These are phyloP conservation scores for Pycnococcus provasolii DNA, from an alignment of 139 green algal genomes.

Conservation along the genomic window DNA sequence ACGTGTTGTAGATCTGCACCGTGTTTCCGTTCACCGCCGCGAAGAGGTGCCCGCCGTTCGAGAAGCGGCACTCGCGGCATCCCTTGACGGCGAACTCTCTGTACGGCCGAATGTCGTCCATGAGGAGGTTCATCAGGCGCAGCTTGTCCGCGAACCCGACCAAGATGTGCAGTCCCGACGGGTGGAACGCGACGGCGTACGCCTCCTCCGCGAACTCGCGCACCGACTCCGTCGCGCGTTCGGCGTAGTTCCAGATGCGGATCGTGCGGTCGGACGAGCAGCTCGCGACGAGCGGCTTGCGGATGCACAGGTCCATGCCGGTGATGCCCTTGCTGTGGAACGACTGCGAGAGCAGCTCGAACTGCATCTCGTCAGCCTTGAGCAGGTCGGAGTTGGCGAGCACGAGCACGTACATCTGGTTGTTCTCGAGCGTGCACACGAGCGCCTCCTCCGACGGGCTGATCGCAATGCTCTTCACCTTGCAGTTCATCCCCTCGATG, in stretches of 20 bases:
- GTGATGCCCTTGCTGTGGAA: constrained; percentile 45
- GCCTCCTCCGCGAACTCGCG: constrained; percentile 57
- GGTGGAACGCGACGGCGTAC: constrained; percentile 72
- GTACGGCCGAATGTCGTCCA: constrained; percentile 56
- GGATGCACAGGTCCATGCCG: constrained; percentile 62
- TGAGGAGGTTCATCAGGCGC: constrained; percentile 71
- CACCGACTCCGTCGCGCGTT: constrained; percentile 44
- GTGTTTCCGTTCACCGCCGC: constrained; percentile 72
- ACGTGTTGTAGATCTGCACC: constrained; percentile 74
- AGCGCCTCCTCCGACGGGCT: constrained; percentile 64
- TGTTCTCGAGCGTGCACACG: constrained; percentile 47
- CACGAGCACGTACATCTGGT: constrained; percentile 52
- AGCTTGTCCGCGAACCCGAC: constrained; percentile 85
- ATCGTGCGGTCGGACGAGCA: constrained; percentile 57
- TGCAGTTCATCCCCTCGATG: constrained; percentile 12
- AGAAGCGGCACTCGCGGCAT: constrained; percentile 60
- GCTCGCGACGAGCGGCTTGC: constrained; percentile 65
- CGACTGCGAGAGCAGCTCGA: constrained; percentile 40
- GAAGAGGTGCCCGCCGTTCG: constrained; percentile 74
- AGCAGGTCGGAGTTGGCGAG: constrained; percentile 58
- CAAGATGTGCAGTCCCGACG: constrained; percentile 54
- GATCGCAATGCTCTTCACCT: constrained; percentile 28
- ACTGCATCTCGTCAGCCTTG: constrained; percentile 69
- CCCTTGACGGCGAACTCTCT: constrained; percentile 67
- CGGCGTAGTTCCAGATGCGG: constrained; percentile 75